Conservation (phyloP, 805 yeast genomes). For the Metschnikowia drakensbergensis region DNA sequence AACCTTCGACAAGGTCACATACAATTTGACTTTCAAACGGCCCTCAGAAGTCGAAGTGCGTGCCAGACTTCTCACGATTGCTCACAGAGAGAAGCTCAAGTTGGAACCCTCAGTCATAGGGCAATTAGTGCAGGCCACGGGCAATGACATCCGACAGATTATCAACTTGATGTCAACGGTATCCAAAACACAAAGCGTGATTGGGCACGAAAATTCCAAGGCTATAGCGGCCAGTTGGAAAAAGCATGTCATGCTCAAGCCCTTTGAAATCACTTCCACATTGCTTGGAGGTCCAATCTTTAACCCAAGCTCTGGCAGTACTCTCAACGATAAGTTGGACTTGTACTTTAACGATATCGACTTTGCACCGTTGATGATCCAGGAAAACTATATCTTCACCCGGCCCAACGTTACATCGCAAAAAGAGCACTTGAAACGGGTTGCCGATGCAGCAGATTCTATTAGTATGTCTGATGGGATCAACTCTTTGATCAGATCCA, state of each 20-base stretch:
- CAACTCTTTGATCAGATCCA: slow-evolving; percentile 76
- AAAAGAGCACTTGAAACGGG: slow-evolving; percentile 54
- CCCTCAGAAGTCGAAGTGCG: slow-evolving; percentile 81
- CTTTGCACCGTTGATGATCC: slow-evolving; percentile 92
- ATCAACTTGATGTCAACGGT: slow-evolving; percentile 85
- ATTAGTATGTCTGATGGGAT: slow-evolving; percentile 83
- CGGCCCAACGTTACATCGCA: slow-evolving; percentile 49
- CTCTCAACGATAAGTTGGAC: slow-evolving; percentile 78
- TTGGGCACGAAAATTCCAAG: slow-evolving; percentile 62
- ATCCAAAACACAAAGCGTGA: slow-evolving; percentile 62
- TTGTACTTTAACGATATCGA: slow-evolving; percentile 92
- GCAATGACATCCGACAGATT: slow-evolving; percentile 91
- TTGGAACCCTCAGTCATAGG: slow-evolving; percentile 79
- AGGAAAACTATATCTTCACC: slow-evolving; percentile 80
- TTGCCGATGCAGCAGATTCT: slow-evolving; percentile 78
- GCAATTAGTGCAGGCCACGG: slow-evolving; percentile 77
- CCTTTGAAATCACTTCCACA: slow-evolving; percentile 81
- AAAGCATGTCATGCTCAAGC: slow-evolving; percentile 84
- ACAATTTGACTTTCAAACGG: slow-evolving; percentile 80
- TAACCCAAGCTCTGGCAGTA: slow-evolving; percentile 47
- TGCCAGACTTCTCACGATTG: slow-evolving; percentile 85
- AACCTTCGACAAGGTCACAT: slow-evolving; percentile 81
- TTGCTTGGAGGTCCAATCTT: slow-evolving; percentile 58
- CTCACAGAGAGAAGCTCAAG: slow-evolving; percentile 76
- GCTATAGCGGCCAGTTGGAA: slow-evolving; percentile 72